phyloP scores from a whole-genome alignment of 371 early-diverging fungal genomes.

The Syncephalastrum contaminatum region DNA sequence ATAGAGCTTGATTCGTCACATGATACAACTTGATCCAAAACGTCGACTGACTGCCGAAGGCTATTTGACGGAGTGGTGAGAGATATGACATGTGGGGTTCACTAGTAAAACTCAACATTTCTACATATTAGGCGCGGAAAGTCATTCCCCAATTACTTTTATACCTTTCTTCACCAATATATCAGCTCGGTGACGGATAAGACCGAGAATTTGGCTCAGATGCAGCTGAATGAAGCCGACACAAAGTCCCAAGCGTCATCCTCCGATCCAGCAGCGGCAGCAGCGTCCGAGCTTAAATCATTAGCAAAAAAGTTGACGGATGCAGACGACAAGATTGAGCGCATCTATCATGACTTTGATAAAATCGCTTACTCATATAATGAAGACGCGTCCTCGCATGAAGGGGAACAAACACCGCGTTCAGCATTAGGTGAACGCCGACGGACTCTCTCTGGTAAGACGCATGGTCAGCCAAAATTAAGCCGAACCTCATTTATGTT shows the following conservation, averaged over 20 bases:
- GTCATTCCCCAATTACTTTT: slow-evolving; percentile 78
- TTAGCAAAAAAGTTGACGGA: slow-evolving; percentile 36
- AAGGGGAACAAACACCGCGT: neutral
- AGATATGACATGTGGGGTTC: neutral
- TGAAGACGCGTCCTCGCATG: slow-evolving; percentile 11
- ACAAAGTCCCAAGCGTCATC: too few relatives aligned
- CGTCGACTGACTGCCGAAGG: slow-evolving; percentile 68
- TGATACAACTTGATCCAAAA: slow-evolving; percentile 84
- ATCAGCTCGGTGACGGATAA: slow-evolving; percentile 69
- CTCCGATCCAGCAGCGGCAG: too few relatives aligned
- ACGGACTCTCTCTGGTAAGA: slow-evolving; percentile 24
- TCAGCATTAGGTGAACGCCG: slow-evolving; percentile 16
- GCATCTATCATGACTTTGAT: slow-evolving; percentile 76
- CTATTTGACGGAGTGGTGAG: slow-evolving; percentile 75
- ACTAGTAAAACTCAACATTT: neutral
- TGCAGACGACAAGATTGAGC: slow-evolving; percentile 79
- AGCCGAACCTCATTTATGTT: too few relatives aligned
- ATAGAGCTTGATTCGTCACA: slow-evolving; percentile 72
- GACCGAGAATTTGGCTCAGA: slow-evolving; percentile 21
- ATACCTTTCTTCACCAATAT: slow-evolving; percentile 78
- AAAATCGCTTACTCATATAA: slow-evolving; percentile 59
- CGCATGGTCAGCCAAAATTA: neutral
- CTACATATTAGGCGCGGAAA: slow-evolving; percentile 55
- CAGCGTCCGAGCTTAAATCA: too few relatives aligned
- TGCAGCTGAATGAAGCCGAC: too few relatives aligned